A percentile compares a stretch with the other conserved stretches of the same genome.
Conservation (phyloP, 108 stramenopile genomes). For the Licmophora abbreviata region DNA sequence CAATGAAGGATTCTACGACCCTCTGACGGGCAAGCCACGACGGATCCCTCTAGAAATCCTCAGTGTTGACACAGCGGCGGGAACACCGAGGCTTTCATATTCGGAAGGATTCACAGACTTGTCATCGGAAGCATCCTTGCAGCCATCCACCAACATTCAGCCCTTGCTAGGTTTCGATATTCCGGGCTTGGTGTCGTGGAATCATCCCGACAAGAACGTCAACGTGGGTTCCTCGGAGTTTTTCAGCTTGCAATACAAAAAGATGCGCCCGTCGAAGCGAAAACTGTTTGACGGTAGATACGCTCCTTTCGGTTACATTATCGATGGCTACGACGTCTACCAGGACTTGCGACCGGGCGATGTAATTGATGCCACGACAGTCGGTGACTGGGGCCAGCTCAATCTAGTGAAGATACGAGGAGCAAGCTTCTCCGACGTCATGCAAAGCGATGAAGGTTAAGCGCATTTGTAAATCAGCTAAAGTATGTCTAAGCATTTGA, state of each 20-base stretch:
- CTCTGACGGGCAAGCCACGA: conserved; percentile 71
- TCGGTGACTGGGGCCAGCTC: conserved; percentile 62
- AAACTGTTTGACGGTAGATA: conserved; percentile 62
- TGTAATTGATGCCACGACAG: conserved; percentile 63
- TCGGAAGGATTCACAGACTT: conserved; percentile 27
- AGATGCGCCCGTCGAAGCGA: conserved; percentile 32
- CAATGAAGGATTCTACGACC: conserved; percentile 83
- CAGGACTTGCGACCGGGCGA: conserved; percentile 59
- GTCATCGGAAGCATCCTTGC: conserved; percentile 34
- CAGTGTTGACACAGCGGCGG: conserved; percentile 40
- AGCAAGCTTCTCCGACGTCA: conserved; percentile 41
- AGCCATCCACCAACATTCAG: conserved; percentile 22
- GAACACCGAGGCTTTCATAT: conserved; percentile 41
- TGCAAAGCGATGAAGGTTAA: conserved; percentile 7
- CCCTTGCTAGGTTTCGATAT: conserved; percentile 70
- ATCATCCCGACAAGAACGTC: conserved; percentile 63
- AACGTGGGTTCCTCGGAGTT: conserved; percentile 81
- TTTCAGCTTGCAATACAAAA: conserved; percentile 45
- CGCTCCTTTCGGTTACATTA: conserved; percentile 80
- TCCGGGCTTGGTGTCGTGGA: conserved; percentile 69
- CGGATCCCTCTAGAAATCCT: conserved; percentile 78
- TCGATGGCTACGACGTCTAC: conserved; percentile 56
- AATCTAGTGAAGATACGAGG: conserved; percentile 67
- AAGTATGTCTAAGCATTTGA: background rate
- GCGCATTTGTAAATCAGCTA: background rate